Percentiles rank a stretch among this genome's conserved stretches.
phyloP scores from a whole-genome alignment of 1,284 basidiomycete species.

The Heterobasidion occidentale region DNA sequence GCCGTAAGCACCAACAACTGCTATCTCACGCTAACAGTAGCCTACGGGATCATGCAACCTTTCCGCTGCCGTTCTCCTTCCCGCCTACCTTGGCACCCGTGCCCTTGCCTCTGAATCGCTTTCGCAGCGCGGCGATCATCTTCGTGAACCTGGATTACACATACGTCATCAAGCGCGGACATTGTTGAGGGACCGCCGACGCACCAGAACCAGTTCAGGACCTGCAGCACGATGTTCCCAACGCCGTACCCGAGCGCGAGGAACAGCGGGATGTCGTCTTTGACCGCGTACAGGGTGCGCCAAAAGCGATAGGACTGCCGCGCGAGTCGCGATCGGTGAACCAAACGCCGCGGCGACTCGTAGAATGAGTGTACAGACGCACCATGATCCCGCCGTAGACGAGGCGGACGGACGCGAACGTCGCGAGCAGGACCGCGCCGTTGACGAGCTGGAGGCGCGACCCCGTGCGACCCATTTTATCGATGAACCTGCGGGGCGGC shows the following conservation, averaged over 20 bases:
- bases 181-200: conserved; percentile 13
- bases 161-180: neutral
- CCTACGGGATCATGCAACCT: too few relatives aligned
- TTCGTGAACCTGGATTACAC: conserved; percentile 47
- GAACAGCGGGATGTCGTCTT: conserved; percentile 36
- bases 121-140: conserved; percentile 53
- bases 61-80: neutral
- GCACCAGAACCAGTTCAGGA: conserved; percentile 68
- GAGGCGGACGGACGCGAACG: conserved; percentile 58
- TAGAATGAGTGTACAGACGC: conserved; percentile 16
- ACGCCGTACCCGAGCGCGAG: conserved; percentile 42
- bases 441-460: conserved; percentile 56
- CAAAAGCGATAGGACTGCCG: conserved; percentile 57
- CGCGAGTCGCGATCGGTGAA: neutral
- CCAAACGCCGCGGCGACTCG: neutral
- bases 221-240: conserved; percentile 55
- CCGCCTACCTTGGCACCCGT: too few relatives aligned
- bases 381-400: conserved; percentile 61
- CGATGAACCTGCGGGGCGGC: conserved; percentile 47
- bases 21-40: too few relatives aligned
- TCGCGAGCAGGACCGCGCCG: conserved; percentile 48
- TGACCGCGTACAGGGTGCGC: conserved; percentile 39
- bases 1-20: too few relatives aligned
- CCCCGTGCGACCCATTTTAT: conserved; percentile 68
- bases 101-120: conserved; percentile 33